Evolutionary conservation across 2,329 filamentous ascomycete species (phyloP).

Genomic region (Ophiostoma angusticollis): DNA sequence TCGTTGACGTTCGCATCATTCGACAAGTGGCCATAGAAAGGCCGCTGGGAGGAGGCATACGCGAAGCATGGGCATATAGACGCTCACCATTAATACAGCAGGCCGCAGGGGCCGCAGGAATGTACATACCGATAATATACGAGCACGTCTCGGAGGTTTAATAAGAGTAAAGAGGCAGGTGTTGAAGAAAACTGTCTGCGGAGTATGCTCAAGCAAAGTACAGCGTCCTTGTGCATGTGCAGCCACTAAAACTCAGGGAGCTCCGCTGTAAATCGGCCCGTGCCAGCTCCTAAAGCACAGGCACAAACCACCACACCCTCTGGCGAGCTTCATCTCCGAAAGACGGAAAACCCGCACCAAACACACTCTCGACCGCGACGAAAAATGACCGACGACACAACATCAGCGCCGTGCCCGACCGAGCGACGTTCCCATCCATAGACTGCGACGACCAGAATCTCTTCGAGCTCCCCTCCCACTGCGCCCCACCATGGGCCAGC

Average conservation of each 20-base stretch:
- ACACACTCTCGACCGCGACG: not conserved
- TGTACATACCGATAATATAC: conserved; percentile 5
- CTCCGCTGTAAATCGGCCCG: not conserved
- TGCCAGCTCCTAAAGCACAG: not conserved
- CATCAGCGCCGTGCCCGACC: no score
- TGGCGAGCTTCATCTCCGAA: no score
- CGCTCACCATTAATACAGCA: conserved; percentile 6
- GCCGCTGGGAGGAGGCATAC: no score
- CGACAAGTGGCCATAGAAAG: no score
- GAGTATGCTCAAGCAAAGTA: no score
- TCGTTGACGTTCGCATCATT: no score
- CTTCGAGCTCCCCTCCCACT: not conserved
- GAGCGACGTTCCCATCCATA: not conserved
- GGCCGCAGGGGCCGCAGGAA: conserved; percentile 3
- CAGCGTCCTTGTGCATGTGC: no score
- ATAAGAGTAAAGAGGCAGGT: no score
- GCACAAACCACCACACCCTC: no score
- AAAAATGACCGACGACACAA: not conserved
- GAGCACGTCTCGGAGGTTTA: conserved; percentile 4
- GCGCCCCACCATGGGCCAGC: conserved; percentile 38
- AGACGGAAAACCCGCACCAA: no score
- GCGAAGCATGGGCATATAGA: conserved; percentile 6
- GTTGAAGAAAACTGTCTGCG: no score
- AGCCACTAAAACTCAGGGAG: no score
- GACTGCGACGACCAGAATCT: not conserved